phyloP scores from a whole-genome alignment of 129 eudicot species.

The carrot (Daucus carota) region DH1_v3.0 NC_030389.2:27210001-27210500 shows the following conservation, averaged over 20 bases:
- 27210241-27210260: neutral
- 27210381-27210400: too few species aligned
- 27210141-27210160: neutral
- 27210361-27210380: too few species aligned
- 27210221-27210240: neutral
- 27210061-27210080: neutral
- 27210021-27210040: neutral
- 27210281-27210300: neutral
- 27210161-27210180: neutral
- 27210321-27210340: too few species aligned
- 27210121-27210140: neutral
- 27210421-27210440: too few species aligned
- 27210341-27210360: too few species aligned
- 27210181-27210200: neutral
- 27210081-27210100: neutral
- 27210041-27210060: neutral
- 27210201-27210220: neutral
- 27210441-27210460: too few species aligned
- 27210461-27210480: too few species aligned
- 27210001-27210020: neutral
- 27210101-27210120: neutral
- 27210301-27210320: too few species aligned
- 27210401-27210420: too few species aligned
- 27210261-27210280: neutral
- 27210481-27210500: too few species aligned